Base-by-base conservation (phyloP, 2,329 filamentous ascomycete genomes). In the Lachnellula hyalina region DNA sequence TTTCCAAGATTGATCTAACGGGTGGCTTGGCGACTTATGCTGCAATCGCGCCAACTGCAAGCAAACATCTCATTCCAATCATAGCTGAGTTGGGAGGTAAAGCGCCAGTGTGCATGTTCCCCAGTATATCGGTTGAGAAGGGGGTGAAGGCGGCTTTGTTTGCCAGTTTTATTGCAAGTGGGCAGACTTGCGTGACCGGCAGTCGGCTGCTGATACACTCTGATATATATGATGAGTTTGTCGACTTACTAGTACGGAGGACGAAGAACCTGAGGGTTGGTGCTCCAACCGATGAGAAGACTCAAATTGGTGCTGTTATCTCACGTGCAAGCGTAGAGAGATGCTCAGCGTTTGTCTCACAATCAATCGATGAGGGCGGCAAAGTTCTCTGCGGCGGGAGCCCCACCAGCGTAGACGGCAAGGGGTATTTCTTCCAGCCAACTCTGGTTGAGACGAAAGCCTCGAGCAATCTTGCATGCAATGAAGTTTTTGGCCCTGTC, bases 401-500 rank as follows among this genome's bases (percentile, higher is more conserved):
- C 34, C 72, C 78, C 23, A 74, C 84, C 68, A 68, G 57, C 3
- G 75, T 77, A 1, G 61, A 35, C 67, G 47, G 35, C 51, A 32
- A 92, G 4, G 71, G 77, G 41, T 94, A 93, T 75, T 97, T 94
- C 75, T 96, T 87, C 74, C 80, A 90, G 67, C 90, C 89, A 3
- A 96, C 93, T 0, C 88, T 96, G 36, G 82, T 97, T 56, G 62
- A 65, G 1, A 85, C 87, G 5, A 87, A 86, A 60, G 92, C 96
- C 84, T 83, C 90, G 45, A 96, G 96, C 91, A 79, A 83, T 58
- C 80, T 96, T 63, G 85, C 89, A 4, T 77, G 77, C 2, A 92
- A 96, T 71, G 93, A 97, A 77, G 96, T 92, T 0, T 97, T 97
- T 69, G 93, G 93, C 0, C 93, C 93, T 3, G 87, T 96, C 0